phyloP scores from a whole-genome alignment of 768 basidiomycete species.

The Rhodotorula taiwanensis region DNA sequence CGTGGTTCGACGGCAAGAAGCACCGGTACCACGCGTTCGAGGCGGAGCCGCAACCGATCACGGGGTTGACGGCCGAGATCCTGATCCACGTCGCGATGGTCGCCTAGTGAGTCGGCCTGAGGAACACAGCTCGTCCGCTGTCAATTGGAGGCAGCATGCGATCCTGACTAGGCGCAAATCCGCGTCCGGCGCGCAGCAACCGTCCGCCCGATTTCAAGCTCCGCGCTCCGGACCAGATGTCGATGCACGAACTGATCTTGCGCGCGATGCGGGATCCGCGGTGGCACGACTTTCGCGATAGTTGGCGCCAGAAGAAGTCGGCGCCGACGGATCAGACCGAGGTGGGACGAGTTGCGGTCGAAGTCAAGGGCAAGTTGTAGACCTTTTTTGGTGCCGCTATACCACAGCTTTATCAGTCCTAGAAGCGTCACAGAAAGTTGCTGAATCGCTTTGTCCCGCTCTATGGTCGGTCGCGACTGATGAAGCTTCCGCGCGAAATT shows the following conservation, averaged over 20 bases:
- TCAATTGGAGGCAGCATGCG: too few species aligned
- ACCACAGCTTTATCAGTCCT: too few species aligned
- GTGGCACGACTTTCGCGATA: conserved; percentile 4
- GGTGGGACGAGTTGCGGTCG: background rate
- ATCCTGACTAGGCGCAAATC: background rate
- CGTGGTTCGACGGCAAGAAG: conserved; percentile 32
- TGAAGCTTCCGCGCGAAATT: too few species aligned
- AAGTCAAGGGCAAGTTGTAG: background rate
- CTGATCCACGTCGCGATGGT: conserved; percentile 35
- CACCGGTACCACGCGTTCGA: conserved; percentile 35
- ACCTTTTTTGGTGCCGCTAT: too few species aligned
- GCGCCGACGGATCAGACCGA: background rate
- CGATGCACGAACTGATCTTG: conserved; percentile 11
- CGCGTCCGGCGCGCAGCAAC: background rate
- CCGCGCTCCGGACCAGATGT: conserved; percentile 16
- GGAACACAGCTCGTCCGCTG: background rate
- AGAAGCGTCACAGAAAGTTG: too few species aligned
- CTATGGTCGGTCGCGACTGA: too few species aligned
- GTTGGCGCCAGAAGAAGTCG: background rate
- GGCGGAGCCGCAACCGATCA: conserved; percentile 13
- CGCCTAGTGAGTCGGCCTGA: conserved; percentile 34
- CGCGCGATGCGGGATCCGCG: conserved; percentile 15
- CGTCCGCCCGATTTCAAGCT: conserved; percentile 29
- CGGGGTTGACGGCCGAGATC: conserved; percentile 40
- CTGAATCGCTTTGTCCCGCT: too few species aligned